Conservation (phyloP, 352 stramenopile species). For the Pythium pyrilobum region DNA sequence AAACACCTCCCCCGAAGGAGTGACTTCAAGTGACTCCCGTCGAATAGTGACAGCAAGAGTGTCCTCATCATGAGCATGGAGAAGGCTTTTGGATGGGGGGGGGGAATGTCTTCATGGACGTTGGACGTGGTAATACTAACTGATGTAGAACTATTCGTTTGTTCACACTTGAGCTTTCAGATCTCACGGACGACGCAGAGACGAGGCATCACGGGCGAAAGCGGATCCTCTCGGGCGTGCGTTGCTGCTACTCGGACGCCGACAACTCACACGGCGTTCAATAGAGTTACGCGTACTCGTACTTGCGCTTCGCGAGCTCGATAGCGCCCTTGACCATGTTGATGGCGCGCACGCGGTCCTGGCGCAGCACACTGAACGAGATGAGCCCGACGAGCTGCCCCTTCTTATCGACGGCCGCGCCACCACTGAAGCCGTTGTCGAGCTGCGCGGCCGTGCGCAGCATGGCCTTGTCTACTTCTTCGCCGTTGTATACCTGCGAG, state of each 20-base stretch:
- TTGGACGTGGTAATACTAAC: too few species aligned
- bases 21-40: slow-evolving; percentile 13
- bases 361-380: slow-evolving; percentile 80
- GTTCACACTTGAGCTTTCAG: too few species aligned
- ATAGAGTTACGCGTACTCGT: slow-evolving; percentile 48
- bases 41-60: too few species aligned
- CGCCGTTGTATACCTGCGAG: slow-evolving; percentile 78
- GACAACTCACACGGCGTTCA: too few species aligned
- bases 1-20: neutral
- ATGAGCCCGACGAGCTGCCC: slow-evolving; percentile 81
- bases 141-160: too few species aligned
- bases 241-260: too few species aligned
- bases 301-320: slow-evolving; percentile 75
- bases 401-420: slow-evolving; percentile 81
- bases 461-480: slow-evolving; percentile 86
- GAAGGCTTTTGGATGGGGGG: too few species aligned
- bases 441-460: slow-evolving; percentile 77
- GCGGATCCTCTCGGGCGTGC: too few species aligned
- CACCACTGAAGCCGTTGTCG: slow-evolving; percentile 84
- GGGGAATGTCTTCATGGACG: too few species aligned
- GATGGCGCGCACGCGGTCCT: slow-evolving; percentile 83
- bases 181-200: too few species aligned
- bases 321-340: slow-evolving; percentile 88
- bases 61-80: too few species aligned
- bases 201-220: too few species aligned